These are phyloP conservation scores for Entonaema liquescens DNA, from an alignment of 495 filamentous ascomycete genomes.

Conservation along the genomic window DNA sequence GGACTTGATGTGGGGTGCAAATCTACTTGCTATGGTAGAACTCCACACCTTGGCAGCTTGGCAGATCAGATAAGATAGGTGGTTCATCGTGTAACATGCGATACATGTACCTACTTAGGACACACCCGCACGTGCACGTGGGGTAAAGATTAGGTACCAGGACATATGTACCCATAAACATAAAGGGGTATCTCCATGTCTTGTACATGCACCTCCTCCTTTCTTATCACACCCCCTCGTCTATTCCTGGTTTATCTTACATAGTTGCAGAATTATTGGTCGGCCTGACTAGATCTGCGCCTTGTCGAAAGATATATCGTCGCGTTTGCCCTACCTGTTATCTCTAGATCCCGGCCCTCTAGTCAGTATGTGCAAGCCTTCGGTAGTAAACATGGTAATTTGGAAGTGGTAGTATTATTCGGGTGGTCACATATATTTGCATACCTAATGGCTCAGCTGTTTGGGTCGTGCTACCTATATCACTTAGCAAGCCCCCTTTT, in stretches of 20 bases:
- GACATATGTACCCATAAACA: too few species aligned
- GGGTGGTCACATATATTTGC: neutral
- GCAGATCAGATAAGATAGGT: slow-evolving; percentile 1
- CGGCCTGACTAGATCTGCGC: slow-evolving; percentile 9
- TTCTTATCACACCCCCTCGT: neutral
- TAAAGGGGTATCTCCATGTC: too few species aligned
- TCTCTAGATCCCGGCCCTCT: slow-evolving; percentile 20
- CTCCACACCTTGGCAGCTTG: neutral
- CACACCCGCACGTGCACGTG: neutral
- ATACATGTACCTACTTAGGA: neutral
- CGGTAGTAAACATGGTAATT: neutral
- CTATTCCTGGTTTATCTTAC: neutral
- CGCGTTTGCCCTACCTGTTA: slow-evolving; percentile 13
- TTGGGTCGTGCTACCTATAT: slow-evolving; percentile 16
- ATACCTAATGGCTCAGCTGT: slow-evolving; percentile 5
- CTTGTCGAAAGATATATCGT: neutral
- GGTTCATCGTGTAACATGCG: neutral
- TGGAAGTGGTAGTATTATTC: slow-evolving; percentile 5
- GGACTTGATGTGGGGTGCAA: neutral
- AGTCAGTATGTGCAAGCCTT: neutral
- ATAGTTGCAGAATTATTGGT: neutral
- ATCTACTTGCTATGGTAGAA: neutral
- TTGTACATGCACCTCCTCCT: neutral
- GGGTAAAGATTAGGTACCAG: neutral
- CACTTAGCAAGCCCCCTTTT: slow-evolving; percentile 5